Evolutionary conservation across 352 stramenopile genomes (phyloP).

Genomic region (Globisporangium polare): DNA sequence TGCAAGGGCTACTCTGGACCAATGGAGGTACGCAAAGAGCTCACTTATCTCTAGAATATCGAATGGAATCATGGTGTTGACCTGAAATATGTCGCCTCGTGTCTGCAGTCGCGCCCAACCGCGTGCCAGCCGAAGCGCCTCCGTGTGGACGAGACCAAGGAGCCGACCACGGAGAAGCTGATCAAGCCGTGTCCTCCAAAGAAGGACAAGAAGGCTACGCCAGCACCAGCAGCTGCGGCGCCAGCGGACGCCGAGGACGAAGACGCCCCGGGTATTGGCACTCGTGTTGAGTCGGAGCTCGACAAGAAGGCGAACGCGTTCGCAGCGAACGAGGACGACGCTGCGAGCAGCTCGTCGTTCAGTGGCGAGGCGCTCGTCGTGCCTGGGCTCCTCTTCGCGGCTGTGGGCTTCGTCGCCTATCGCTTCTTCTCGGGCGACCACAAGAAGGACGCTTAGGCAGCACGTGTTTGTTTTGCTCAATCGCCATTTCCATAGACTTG

Average conservation of each 20-base stretch:
- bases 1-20: constrained; percentile 67
- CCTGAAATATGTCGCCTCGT: too few relatives aligned
- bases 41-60: too few relatives aligned
- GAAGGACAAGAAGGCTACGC: constrained; percentile 39
- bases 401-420: constrained; percentile 44
- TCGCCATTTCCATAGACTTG: not conserved
- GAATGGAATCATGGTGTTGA: too few relatives aligned
- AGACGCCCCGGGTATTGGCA: constrained; percentile 61
- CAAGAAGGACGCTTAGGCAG: constrained; percentile 64
- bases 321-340: constrained; percentile 2
- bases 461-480: not conserved
- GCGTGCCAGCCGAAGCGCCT: constrained; percentile 65
- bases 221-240: not conserved
- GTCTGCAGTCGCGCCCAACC: constrained; percentile 29
- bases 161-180: constrained; percentile 27
- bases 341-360: constrained; percentile 21
- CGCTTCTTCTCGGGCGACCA: constrained; percentile 55
- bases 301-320: constrained; percentile 13
- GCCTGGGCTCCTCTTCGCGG: constrained; percentile 45
- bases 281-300: constrained; percentile 24
- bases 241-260: constrained; percentile 26
- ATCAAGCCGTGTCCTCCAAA: constrained; percentile 73
- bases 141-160: constrained; percentile 38
- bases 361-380: constrained; percentile 38
- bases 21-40: constrained; percentile 34